Evolutionary conservation across 495 filamentous ascomycete species (phyloP).

Genomic region (Penicillium canescens): DNA sequence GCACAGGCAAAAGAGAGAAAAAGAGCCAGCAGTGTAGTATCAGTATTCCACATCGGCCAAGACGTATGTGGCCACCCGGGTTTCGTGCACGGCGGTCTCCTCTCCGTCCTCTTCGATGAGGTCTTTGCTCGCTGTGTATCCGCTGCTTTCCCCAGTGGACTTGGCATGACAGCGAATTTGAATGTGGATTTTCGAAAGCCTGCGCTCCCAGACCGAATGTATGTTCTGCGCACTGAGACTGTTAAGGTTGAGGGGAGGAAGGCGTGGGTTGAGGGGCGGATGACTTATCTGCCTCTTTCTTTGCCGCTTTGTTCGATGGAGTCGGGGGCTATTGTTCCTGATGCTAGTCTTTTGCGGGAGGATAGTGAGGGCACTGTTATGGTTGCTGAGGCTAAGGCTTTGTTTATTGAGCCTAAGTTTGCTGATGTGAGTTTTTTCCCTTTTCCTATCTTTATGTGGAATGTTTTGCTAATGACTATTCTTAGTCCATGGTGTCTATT

Average conservation of each 20-base stretch:
- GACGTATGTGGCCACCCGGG: slow-evolving; percentile 42
- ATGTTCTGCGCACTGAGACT: slow-evolving; percentile 58
- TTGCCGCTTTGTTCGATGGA: slow-evolving; percentile 6
- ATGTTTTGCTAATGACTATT: slow-evolving; percentile 14
- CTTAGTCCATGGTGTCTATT: slow-evolving; percentile 40
- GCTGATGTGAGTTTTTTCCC: slow-evolving; percentile 56
- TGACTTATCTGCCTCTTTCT: slow-evolving; percentile 30
- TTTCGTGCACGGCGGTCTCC: slow-evolving; percentile 41
- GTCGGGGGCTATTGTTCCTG: not conserved
- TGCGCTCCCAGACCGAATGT: slow-evolving; percentile 60
- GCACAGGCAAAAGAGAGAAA: slow-evolving; percentile 8
- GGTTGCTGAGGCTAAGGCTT: slow-evolving; percentile 73
- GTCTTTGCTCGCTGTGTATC: slow-evolving; percentile 43
- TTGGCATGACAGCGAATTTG: slow-evolving; percentile 64
- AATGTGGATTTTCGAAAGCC: slow-evolving; percentile 63
- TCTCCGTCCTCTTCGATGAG: slow-evolving; percentile 43
- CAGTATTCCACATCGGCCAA: slow-evolving; percentile 39
- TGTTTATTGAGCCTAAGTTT: slow-evolving; percentile 87
- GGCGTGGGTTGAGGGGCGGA: slow-evolving; percentile 41
- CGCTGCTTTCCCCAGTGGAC: slow-evolving; percentile 35
- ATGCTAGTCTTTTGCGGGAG: slow-evolving; percentile 22
- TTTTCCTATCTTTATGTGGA: not conserved
- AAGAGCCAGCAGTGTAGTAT: slow-evolving; percentile 24
- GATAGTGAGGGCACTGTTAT: slow-evolving; percentile 57
- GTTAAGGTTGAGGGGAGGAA: slow-evolving; percentile 41